Conservation (phyloP, 2,329 filamentous ascomycete species). For the Colletotrichum camelliae region DNA sequence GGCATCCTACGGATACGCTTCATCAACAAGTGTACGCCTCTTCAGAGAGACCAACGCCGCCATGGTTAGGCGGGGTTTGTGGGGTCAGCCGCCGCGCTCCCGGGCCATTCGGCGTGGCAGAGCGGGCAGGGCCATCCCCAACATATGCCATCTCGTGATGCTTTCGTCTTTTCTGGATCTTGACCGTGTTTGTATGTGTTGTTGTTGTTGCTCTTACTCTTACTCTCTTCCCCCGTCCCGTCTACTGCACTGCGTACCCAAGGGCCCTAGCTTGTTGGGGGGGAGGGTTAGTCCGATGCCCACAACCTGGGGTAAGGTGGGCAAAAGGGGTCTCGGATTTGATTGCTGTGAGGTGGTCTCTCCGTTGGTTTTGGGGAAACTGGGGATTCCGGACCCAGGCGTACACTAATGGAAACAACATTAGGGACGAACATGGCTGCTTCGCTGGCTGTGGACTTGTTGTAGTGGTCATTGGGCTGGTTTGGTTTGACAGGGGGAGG, state of each 20-base stretch:
- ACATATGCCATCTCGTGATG: conserved; percentile 17
- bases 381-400: not conserved
- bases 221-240: not conserved
- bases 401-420: conserved; percentile 10
- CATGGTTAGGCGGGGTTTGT: conserved; percentile 9
- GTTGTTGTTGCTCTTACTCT: not conserved
- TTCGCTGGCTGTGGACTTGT: not conserved
- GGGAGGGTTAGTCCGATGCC: not conserved
- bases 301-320: conserved; percentile 16
- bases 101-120: conserved; percentile 13
- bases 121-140: conserved; percentile 18
- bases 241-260: not conserved
- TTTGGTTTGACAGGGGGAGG: not conserved
- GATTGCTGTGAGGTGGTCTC: not conserved
- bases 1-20: not conserved
- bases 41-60: not conserved
- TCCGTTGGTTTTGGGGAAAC: not conserved
- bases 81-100: conserved; percentile 20
- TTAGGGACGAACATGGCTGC: conserved; percentile 1
- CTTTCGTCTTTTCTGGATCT: not conserved
- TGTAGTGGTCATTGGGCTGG: not conserved
- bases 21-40: not conserved
- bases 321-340: conserved; percentile 14
- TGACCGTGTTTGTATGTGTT: not conserved
- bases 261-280: not conserved